These are phyloP conservation scores for Lasiodiplodia sp. DNA, from an alignment of 2,329 filamentous ascomycete genomes.

Conservation along the genomic window DNA sequence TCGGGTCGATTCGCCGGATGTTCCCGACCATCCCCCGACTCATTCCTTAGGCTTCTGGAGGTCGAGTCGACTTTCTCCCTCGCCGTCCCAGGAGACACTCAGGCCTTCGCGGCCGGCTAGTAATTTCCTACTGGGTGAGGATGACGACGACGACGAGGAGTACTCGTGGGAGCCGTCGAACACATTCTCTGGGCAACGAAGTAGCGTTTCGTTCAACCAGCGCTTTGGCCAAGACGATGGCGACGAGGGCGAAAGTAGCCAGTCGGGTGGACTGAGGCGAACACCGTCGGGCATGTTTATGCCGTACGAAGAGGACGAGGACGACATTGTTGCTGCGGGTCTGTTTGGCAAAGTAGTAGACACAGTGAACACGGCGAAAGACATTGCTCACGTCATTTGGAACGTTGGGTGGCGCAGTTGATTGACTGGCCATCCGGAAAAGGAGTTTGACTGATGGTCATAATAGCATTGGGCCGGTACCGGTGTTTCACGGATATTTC, in stretches of 20 bases:
- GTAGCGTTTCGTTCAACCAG: conserved; percentile 35
- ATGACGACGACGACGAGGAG: conserved; percentile 58
- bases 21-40: conserved; percentile 59
- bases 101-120: conserved; percentile 72
- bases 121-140: conserved; percentile 69
- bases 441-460: conserved; percentile 4
- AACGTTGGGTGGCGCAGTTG: conserved; percentile 69
- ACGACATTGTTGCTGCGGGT: conserved; percentile 62
- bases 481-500: conserved; percentile 30
- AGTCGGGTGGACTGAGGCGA: conserved; percentile 69
- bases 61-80: conserved; percentile 66
- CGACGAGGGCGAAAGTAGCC: conserved; percentile 38
- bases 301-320: conserved; percentile 80
- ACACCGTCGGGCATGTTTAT: conserved; percentile 91
- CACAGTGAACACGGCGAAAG: conserved; percentile 71
- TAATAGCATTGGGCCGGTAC: conserved; percentile 30
- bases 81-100: conserved; percentile 83
- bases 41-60: conserved; percentile 55
- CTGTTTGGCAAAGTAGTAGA: conserved; percentile 82
- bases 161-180: conserved; percentile 55
- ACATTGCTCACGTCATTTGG: conserved; percentile 72
- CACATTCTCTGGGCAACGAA: conserved; percentile 44
- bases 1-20: conserved; percentile 76
- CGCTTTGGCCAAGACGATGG: conserved; percentile 46
- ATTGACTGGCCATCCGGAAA: conserved; percentile 33